These are phyloP conservation scores for Mytilinidion resinicola DNA, from an alignment of 495 filamentous ascomycete genomes.

Conservation along the genomic window DNA sequence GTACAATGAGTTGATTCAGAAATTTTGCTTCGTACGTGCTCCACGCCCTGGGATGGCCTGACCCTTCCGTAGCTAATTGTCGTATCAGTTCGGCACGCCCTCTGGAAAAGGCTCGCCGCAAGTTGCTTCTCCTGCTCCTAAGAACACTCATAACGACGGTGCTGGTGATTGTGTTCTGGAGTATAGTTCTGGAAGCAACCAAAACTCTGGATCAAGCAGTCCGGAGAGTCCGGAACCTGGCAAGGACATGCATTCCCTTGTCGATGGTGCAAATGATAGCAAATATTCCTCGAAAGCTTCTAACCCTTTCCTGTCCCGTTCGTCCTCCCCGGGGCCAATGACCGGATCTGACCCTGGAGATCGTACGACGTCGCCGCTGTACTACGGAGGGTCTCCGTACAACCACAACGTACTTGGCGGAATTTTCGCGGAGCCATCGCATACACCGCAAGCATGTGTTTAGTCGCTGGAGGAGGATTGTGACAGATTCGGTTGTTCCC, in stretches of 20 bases:
- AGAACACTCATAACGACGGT: constrained; percentile 22
- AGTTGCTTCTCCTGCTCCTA: constrained; percentile 19
- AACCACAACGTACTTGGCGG: constrained; percentile 20
- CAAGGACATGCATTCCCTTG: constrained; percentile 9
- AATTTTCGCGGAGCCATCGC: constrained; percentile 23
- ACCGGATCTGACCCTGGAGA: constrained; percentile 30
- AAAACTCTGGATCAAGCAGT: constrained; percentile 27
- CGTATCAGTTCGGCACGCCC: constrained; percentile 33
- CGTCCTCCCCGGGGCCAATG: constrained; percentile 32
- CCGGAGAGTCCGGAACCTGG: constrained; percentile 14
- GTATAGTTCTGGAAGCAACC: constrained; percentile 19
- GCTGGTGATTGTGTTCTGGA: constrained; percentile 22
- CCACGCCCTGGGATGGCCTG: constrained; percentile 24
- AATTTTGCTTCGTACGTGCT: constrained; percentile 96
- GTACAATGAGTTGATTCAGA: constrained; percentile 91
- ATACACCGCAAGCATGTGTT: constrained; percentile 24
- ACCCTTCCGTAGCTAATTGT: constrained; percentile 28
- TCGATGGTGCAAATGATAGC: constrained; percentile 30
- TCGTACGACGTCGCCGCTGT: constrained; percentile 25
- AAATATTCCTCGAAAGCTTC: constrained; percentile 6
- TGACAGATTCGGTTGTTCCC: constrained; percentile 2
- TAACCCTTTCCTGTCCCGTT: constrained; percentile 31
- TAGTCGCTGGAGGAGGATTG: constrained; percentile 3
- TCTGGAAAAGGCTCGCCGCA: constrained; percentile 27
- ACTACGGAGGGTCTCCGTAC: constrained; percentile 32